phyloP scores from a whole-genome alignment of 345 rosid genomes.

The Microthlaspi erraticum region DNA sequence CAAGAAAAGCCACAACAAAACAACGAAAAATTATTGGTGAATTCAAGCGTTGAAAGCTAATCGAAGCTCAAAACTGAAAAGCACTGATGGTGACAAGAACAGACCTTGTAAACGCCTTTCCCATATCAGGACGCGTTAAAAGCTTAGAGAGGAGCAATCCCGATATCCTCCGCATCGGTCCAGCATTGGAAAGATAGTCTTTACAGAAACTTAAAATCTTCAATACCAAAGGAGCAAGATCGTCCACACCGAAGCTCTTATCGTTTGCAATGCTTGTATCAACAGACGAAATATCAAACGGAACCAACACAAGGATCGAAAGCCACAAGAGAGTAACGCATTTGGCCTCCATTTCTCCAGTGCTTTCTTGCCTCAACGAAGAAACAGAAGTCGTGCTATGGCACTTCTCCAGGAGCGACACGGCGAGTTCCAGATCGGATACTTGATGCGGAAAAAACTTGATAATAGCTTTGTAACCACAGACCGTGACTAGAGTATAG shows the following conservation, averaged over 20 bases:
- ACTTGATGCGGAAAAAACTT: slow-evolving; percentile 96
- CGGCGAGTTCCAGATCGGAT: slow-evolving; percentile 91
- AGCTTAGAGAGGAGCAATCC: slow-evolving; percentile 89
- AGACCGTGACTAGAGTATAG: slow-evolving; percentile 83
- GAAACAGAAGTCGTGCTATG: slow-evolving; percentile 61
- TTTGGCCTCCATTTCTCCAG: slow-evolving; percentile 96
- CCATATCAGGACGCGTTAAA: slow-evolving; percentile 94
- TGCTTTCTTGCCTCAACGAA: slow-evolving; percentile 84
- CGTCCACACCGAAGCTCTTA: slow-evolving; percentile 49
- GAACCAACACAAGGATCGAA: slow-evolving; percentile 85
- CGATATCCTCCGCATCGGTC: slow-evolving; percentile 92
- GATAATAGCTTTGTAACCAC: slow-evolving; percentile 86
- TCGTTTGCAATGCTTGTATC: slow-evolving; percentile 71
- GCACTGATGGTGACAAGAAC: slow-evolving; percentile 7
- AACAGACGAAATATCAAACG: slow-evolving; percentile 91
- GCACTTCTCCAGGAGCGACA: slow-evolving; percentile 80
- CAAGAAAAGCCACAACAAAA: slow-evolving; percentile 24
- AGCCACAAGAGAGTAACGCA: slow-evolving; percentile 94
- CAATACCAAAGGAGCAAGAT: slow-evolving; percentile 74
- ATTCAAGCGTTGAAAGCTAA: slow-evolving; percentile 2
- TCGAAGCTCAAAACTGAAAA: background rate
- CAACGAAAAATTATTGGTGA: slow-evolving; percentile 12
- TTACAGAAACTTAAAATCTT: slow-evolving; percentile 74
- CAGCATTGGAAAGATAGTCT: slow-evolving; percentile 88
- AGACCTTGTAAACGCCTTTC: slow-evolving; percentile 76